phyloP scores from a whole-genome alignment of 1,139 yeast species.

The Candida sanyaensis region DNA sequence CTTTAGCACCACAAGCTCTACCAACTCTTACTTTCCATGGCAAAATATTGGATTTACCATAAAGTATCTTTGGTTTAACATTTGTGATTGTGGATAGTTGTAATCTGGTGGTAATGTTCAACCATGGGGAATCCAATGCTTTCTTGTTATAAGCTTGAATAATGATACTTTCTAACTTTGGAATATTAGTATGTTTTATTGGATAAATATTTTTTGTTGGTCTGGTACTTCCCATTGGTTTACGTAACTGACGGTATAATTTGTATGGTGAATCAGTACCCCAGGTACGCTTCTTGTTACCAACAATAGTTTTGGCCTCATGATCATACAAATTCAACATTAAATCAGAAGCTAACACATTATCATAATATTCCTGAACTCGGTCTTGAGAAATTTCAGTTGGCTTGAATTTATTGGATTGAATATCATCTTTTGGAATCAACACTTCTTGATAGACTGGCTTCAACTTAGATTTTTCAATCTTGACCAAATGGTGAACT shows the following conservation, averaged over 20 bases:
- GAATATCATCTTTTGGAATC: conserved; percentile 66
- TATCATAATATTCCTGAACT: conserved; percentile 72
- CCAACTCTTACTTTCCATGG: conserved; percentile 89
- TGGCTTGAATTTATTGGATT: conserved; percentile 79
- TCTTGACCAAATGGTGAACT: conserved; percentile 84
- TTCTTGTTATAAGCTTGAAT: conserved; percentile 78
- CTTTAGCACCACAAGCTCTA: conserved; percentile 90
- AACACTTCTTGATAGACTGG: conserved; percentile 71
- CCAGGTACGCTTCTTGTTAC: conserved; percentile 82
- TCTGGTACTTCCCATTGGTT: conserved; percentile 65
- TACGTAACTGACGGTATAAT: conserved; percentile 70
- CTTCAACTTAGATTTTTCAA: conserved; percentile 68
- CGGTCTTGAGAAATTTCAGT: conserved; percentile 74
- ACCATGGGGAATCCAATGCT: conserved; percentile 72
- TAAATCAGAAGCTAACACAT: conserved; percentile 74
- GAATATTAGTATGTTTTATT: conserved; percentile 66
- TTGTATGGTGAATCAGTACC: conserved; percentile 90
- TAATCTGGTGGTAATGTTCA: conserved; percentile 75
- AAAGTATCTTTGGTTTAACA: conserved; percentile 72
- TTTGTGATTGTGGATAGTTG: conserved; percentile 95
- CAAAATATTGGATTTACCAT: conserved; percentile 78
- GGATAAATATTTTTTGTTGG: conserved; percentile 75
- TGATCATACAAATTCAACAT: conserved; percentile 78
- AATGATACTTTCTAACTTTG: conserved; percentile 63
- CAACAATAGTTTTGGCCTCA: conserved; percentile 51